Conservation (phyloP, 257 asterid species). For the Penstemon eatonii region DNA sequence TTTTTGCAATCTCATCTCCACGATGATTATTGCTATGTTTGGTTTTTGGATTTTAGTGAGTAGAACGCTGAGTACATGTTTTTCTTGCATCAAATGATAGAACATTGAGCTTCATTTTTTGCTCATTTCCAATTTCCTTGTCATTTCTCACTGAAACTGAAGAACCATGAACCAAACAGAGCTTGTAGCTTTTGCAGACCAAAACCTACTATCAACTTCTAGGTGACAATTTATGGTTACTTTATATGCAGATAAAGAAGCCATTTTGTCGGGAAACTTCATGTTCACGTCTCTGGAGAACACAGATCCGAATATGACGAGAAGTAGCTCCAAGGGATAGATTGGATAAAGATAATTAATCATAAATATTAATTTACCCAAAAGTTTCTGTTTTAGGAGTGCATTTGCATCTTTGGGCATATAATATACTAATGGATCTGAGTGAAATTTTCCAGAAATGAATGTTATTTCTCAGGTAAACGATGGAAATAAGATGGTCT, state of each 20-base stretch:
- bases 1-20: not conserved
- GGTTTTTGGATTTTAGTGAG: no score
- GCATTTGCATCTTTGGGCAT: conserved; percentile 6
- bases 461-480: not conserved
- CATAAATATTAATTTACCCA: conserved; percentile 7
- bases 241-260: conserved; percentile 65
- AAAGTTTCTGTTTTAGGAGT: conserved; percentile 17
- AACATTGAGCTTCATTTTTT: no score
- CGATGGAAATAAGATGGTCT: not conserved
- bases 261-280: conserved; percentile 78
- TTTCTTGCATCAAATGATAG: no score
- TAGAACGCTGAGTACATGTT: no score
- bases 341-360: not conserved
- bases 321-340: conserved; percentile 21
- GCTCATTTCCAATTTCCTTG: no score
- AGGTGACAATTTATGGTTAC: conserved; percentile 15
- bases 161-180: no score
- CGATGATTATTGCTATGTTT: not conserved
- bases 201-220: not conserved
- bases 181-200: not conserved
- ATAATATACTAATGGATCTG: conserved; percentile 9
- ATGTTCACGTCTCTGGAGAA: conserved; percentile 63
- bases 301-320: conserved; percentile 25
- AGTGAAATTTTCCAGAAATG: conserved; percentile 13
- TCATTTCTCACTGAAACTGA: no score